phyloP scores from a whole-genome alignment of 495 filamentous ascomycete species.

The Talaromyces proteolyticus region DNA sequence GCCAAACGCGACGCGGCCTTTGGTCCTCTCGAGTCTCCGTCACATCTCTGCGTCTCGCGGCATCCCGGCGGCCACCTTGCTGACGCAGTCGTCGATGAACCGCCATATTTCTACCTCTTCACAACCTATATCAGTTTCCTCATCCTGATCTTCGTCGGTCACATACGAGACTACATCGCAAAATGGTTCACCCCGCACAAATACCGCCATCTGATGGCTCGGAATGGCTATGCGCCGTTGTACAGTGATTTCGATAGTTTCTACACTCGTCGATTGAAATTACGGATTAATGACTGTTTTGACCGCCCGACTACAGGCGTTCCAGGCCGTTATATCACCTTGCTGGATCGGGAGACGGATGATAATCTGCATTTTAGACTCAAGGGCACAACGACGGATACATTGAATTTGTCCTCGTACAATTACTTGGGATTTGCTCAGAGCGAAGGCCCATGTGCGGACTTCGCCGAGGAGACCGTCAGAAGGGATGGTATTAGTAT shows the following conservation, averaged over 20 bases:
- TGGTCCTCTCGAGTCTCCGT: slow-evolving; percentile 63
- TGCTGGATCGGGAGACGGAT: slow-evolving; percentile 73
- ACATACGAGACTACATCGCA: slow-evolving; percentile 82
- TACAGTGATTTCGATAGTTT: slow-evolving; percentile 94
- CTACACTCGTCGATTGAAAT: slow-evolving; percentile 80
- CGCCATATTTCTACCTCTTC: slow-evolving; percentile 79
- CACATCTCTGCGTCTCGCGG: slow-evolving; percentile 69
- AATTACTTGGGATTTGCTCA: slow-evolving; percentile 94
- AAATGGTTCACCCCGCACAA: slow-evolving; percentile 68
- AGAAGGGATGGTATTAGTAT: slow-evolving; percentile 68
- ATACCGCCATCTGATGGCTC: slow-evolving; percentile 64
- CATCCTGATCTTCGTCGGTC: slow-evolving; percentile 79
- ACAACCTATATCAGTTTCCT: slow-evolving; percentile 93
- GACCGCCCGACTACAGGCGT: slow-evolving; percentile 80
- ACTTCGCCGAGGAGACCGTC: slow-evolving; percentile 73
- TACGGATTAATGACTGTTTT: slow-evolving; percentile 87
- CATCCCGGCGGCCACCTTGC: slow-evolving; percentile 62
- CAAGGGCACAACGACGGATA: slow-evolving; percentile 75
- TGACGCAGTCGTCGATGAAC: slow-evolving; percentile 75
- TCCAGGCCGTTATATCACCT: slow-evolving; percentile 76
- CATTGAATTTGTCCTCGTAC: slow-evolving; percentile 89
- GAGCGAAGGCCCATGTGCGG: slow-evolving; percentile 84
- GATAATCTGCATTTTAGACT: slow-evolving; percentile 71
- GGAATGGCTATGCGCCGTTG: slow-evolving; percentile 79
- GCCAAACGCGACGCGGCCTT: slow-evolving; percentile 74